Base-by-base conservation (phyloP, 176 grass and related monocot genomes). In the Musa acuminata region DNA sequence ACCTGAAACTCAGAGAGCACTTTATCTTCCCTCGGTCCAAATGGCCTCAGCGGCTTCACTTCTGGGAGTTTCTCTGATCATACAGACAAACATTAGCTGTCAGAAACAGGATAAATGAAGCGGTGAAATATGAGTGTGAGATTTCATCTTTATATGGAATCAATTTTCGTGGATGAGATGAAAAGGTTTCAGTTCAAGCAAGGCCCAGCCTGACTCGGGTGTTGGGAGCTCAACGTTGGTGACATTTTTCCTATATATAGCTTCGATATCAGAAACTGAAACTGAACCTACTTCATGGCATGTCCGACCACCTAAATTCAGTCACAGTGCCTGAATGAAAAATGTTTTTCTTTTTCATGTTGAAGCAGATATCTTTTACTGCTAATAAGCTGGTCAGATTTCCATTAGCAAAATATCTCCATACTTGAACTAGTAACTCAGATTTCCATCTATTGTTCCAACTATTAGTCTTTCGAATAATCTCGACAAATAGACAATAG, bases 1-100 rank as follows among this genome's bases (percentile, higher is more conserved):
- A 99, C 84, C 83, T 99, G 95, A 85, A 99, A 99, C 65, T 99
- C 95, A 0, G 95, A 94, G 8, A 99, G 86, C 24, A 81, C 64
- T 72, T 82, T 78, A 72, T 94, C 95, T 76, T 94, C 95, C 76
- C 85, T 94, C 0, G 95, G 88, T 64, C 95, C 90, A 50, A 89
- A 92, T 24, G 95, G 95, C 17, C 90, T 87, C 60, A 99, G 78
- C 17, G 88, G 78, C 68, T 94, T 87, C 50, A 84, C 88, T 86
- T 99, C 90, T 77, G 95, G 95, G 8, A 99, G 84, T 83, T 85
- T 89, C 77, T 99, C 95, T 94, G 90, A 78, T 67, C 24, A 53
- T n/a, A 9, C 1, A 49, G 10, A 20, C 63, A 65, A 53, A 53
- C 10, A 55, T 73, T 73, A 73, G 23, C 8, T 21, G 7, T 55